Percentiles rank a stretch among this genome's conserved stretches.
phyloP scores from a whole-genome alignment of 768 basidiomycete species.

The Termitomyces sp. region DNA sequence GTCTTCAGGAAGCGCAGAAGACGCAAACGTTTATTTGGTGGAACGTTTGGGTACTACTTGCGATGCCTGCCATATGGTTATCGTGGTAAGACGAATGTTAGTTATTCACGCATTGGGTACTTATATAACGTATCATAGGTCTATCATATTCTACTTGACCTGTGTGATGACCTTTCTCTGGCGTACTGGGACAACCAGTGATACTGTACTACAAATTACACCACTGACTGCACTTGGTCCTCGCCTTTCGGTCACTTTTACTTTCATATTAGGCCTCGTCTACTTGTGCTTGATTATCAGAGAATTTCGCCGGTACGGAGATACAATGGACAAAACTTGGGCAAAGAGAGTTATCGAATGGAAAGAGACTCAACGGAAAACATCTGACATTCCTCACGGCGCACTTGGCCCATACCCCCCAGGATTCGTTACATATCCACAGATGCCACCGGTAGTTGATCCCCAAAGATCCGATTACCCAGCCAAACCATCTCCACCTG shows the following conservation, averaged over 20 bases:
- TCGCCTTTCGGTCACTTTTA: conserved; percentile 48
- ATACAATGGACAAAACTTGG: background rate
- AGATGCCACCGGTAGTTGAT: background rate
- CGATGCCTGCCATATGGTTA: conserved; percentile 66
- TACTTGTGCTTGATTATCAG: background rate
- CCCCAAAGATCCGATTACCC: background rate
- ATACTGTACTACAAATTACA: conserved; percentile 30
- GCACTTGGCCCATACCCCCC: no score
- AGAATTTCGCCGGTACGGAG: background rate
- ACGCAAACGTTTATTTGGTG: conserved; percentile 26
- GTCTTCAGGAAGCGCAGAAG: conserved; percentile 47
- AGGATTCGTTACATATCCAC: background rate
- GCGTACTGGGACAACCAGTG: conserved; percentile 51
- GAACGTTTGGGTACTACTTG: conserved; percentile 63
- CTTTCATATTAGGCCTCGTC: background rate
- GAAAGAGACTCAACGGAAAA: background rate
- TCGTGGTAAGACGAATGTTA: conserved; percentile 43
- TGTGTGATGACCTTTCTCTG: conserved; percentile 67
- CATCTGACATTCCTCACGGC: background rate
- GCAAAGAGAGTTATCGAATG: background rate
- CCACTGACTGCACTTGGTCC: conserved; percentile 39
- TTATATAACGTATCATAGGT: conserved; percentile 31
- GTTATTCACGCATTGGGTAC: background rate
- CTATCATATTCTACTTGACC: conserved; percentile 60
- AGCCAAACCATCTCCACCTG: background rate